Evolutionary conservation across 495 filamentous ascomycete species (phyloP).

Genomic region (Podospora anserina): DNA sequence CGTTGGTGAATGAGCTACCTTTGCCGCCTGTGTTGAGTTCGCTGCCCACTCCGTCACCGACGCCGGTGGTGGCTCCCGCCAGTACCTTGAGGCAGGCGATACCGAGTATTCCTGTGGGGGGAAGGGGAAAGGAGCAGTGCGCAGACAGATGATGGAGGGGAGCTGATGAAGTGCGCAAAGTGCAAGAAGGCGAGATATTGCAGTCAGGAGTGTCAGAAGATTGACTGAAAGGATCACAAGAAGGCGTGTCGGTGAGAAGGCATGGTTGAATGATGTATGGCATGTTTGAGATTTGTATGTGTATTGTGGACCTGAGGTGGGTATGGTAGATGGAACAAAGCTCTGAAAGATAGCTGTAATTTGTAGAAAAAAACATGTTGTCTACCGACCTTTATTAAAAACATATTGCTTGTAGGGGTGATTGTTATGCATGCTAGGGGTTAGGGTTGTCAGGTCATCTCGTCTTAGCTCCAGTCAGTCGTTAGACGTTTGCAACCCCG

Average conservation of each 20-base stretch:
- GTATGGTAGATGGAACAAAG: no score
- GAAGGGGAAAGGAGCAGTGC: neutral
- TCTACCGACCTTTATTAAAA: no score
- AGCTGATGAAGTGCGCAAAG: neutral
- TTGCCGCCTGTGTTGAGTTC: neutral
- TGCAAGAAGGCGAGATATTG: slow-evolving; percentile 1
- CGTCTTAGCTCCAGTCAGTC: no score
- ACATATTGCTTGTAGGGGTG: no score
- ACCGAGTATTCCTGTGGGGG: neutral
- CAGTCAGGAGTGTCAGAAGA: neutral
- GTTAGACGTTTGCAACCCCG: no score
- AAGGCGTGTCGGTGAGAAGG: neutral
- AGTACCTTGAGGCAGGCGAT: neutral
- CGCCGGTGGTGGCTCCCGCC: neutral
- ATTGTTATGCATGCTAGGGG: no score
- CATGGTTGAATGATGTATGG: neutral
- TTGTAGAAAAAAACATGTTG: no score
- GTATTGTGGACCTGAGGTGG: no score
- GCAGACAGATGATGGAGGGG: neutral
- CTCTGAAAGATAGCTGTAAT: no score
- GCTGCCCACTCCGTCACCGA: neutral
- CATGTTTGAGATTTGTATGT: no score
- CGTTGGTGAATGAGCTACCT: neutral
- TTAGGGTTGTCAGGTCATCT: no score
- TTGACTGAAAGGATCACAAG: neutral